Evolutionary conservation across 257 asterid species (phyloP).

Genomic region (Solanum medicagineum): DNA sequence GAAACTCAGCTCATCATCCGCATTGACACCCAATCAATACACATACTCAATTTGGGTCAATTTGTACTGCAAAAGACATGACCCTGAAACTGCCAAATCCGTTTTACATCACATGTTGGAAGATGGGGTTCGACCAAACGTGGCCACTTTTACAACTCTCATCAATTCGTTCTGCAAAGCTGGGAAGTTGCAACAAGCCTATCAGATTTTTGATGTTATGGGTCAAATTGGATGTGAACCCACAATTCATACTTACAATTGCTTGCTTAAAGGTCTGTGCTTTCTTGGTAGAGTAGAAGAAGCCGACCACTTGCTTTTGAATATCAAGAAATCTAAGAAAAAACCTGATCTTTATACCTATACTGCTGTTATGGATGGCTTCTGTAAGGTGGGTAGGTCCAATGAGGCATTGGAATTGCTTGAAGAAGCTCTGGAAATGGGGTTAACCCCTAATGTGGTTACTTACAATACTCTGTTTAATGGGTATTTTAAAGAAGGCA

Average conservation of each 20-base stretch:
- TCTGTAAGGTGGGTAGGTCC: constrained; percentile 73
- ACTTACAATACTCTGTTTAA: constrained; percentile 63
- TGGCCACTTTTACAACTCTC: constrained; percentile 48
- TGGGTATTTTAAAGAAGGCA: constrained; percentile 67
- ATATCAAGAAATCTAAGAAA: constrained; percentile 24
- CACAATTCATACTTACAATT: constrained; percentile 63
- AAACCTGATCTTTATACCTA: constrained; percentile 60
- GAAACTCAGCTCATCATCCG: constrained; percentile 23
- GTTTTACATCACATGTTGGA: constrained; percentile 30
- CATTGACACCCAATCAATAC: constrained; percentile 20
- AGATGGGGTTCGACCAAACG: constrained; percentile 39
- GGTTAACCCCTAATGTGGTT: constrained; percentile 39
- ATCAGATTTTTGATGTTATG: constrained; percentile 54
- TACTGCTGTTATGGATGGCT: constrained; percentile 71
- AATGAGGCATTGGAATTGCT: constrained; percentile 60
- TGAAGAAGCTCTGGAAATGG: constrained; percentile 37
- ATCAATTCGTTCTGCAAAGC: constrained; percentile 38
- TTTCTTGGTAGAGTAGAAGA: constrained; percentile 78
- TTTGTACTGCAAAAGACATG: constrained; percentile 40
- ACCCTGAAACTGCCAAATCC: constrained; percentile 26
- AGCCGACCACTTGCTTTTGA: constrained; percentile 34
- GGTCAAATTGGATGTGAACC: constrained; percentile 40
- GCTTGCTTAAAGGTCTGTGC: constrained; percentile 68
- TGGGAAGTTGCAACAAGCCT: constrained; percentile 45
- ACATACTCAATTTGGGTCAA: constrained; percentile 35